Percentiles rank a stretch among this genome's conserved stretches.
These are phyloP conservation scores for Candida palmyrensis DNA, from an alignment of 805 yeast genomes.

Conservation along the genomic window DNA sequence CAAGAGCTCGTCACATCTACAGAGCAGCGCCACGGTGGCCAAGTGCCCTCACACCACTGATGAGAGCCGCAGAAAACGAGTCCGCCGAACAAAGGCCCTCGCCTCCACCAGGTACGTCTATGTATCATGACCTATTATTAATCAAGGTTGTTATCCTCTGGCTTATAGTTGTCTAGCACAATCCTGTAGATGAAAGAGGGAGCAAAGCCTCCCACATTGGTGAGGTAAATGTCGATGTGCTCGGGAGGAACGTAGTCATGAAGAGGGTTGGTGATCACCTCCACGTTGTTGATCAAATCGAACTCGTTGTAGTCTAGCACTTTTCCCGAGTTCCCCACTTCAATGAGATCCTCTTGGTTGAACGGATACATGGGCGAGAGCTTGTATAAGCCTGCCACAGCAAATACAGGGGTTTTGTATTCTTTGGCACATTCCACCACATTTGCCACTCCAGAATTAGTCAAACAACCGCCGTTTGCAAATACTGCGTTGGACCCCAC, in stretches of 20 bases:
- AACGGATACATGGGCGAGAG: slow-evolving; percentile 90
- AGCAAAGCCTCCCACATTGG: slow-evolving; percentile 94
- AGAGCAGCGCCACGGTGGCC: too few species aligned
- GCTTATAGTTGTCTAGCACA: slow-evolving; percentile 88
- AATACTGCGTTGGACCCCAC: slow-evolving; percentile 90
- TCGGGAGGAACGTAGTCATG: slow-evolving; percentile 93
- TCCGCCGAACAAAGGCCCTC: too few species aligned
- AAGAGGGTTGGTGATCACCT: slow-evolving; percentile 75
- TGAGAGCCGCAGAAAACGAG: too few species aligned
- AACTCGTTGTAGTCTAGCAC: slow-evolving; percentile 74
- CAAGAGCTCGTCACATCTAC: too few species aligned
- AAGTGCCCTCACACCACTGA: too few species aligned
- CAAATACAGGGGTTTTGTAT: slow-evolving; percentile 92
- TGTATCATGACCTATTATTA: too few species aligned
- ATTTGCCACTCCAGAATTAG: slow-evolving; percentile 85
- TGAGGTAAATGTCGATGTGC: slow-evolving; percentile 86
- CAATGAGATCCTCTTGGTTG: slow-evolving; percentile 75
- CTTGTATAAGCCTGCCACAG: slow-evolving; percentile 91
- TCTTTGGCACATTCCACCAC: slow-evolving; percentile 96
- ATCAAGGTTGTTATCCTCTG: slow-evolving; percentile 68
- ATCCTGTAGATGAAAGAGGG: slow-evolving; percentile 95
- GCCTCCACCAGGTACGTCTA: too few species aligned
- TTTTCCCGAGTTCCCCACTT: slow-evolving; percentile 90
- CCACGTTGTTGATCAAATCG: slow-evolving; percentile 64
- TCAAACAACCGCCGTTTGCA: slow-evolving; percentile 92